These are phyloP conservation scores for Parasitella parasitica DNA, from an alignment of 371 early-diverging fungal genomes.

Conservation along the genomic window DNA sequence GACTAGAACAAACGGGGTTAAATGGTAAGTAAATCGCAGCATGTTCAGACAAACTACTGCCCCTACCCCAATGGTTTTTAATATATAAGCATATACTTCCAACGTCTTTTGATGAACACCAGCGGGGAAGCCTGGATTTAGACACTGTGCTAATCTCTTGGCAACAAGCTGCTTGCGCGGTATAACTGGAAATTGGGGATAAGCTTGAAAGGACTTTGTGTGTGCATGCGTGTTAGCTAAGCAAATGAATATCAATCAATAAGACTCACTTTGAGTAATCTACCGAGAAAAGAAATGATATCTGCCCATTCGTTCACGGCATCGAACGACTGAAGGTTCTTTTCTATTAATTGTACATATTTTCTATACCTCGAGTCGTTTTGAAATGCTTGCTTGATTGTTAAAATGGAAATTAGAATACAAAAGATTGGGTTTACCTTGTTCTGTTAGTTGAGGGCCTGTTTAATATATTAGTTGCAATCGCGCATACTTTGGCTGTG, in stretches of 20 bases:
- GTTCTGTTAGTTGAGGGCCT: constrained; percentile 14
- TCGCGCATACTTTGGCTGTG: neutral
- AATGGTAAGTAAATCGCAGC: too few species aligned
- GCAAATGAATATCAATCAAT: neutral
- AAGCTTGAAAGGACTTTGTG: constrained; percentile 74
- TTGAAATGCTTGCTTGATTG: constrained; percentile 12
- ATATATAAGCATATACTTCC: constrained; percentile 88
- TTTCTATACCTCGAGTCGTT: constrained; percentile 78
- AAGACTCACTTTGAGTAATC: constrained; percentile 70
- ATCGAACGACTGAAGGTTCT: constrained; percentile 88
- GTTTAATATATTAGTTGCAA: neutral
- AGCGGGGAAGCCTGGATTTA: constrained; percentile 98
- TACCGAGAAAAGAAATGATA: constrained; percentile 87
- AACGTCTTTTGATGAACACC: constrained; percentile 98
- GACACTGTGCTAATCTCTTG: constrained; percentile 96
- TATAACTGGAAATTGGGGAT: constrained; percentile 73
- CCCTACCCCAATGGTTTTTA: constrained; percentile 78
- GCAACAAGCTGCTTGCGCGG: constrained; percentile 88
- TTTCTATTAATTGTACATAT: constrained; percentile 82
- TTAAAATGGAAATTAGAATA: neutral
- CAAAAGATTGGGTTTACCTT: constrained; percentile 1
- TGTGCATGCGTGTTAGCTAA: too few species aligned
- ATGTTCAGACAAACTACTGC: too few species aligned
- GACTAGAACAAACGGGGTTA: constrained; percentile 26
- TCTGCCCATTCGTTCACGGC: constrained; percentile 95